Base-by-base conservation (phyloP, 768 basidiomycete genomes). In the Coprinopsis marcescibilis region DNA sequence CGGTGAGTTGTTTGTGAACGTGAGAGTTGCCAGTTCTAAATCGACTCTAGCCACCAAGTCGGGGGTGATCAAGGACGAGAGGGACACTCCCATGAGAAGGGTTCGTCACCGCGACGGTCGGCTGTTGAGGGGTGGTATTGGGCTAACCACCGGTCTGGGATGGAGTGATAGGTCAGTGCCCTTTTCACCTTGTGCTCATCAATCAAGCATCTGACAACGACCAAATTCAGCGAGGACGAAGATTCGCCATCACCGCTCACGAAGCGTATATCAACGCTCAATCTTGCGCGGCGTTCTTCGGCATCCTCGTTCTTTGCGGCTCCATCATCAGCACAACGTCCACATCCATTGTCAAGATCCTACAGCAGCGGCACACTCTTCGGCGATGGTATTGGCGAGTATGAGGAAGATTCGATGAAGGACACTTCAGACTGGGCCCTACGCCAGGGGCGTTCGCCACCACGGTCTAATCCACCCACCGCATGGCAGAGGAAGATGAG, bases 221-320 rank as follows among this genome's bases (percentile, higher is more conserved):
- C n/a, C n/a, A n/a, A n/a, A n/a, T n/a, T n/a, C 59, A 83, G 81
- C 46, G 83, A 85, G 66, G 83, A 85, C 60, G 83, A 85, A 67
- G 80, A 83, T 48, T 81, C 83, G 0, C 83, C 83, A 4, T 83
- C 80, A 0, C 71, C 78, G 1, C 71, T 85, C 11, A 85, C 83
- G 0, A 70, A 75, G 8, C 78, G 82, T 6, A 62, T 85, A 4
- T 84, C 82, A 3, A 62, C 70, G 0, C 72, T 84, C 43, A 74
- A 76, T 53, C 65, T 83, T 14, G 65, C 71, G 1, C 65, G 69
- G 3, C 69, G 67, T 4, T 61, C 71, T 12, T 81, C 76, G 0
- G 62, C 66, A 1, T 66, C 72, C 4, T 77, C 75, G 7, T 55
- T 76, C 29, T 60, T 48, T 10, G 57, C 63, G 4, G 52, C 60